Evolutionary conservation across 352 stramenopile species (phyloP).

Genomic region (Phytophthora aleatoria): DNA sequence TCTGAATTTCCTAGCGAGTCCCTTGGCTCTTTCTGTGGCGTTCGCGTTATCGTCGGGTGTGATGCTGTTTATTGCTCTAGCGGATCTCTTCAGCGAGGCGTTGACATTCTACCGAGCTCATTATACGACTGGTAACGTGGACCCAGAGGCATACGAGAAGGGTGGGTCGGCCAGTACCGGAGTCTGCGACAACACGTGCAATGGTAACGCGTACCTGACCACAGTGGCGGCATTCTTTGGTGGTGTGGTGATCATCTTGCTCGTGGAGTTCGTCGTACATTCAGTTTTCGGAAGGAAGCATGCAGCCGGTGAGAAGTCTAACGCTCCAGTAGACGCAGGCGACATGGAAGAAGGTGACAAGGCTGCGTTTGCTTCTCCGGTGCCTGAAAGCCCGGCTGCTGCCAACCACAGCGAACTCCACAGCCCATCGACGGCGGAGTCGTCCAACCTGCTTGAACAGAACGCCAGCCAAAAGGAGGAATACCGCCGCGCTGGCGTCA

Average conservation of each 20-base stretch:
- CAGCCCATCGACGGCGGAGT: conserved; percentile 25
- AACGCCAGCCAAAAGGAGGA: conserved; percentile 39
- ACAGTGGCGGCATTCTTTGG: conserved; percentile 52
- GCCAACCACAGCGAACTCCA: conserved; percentile 13
- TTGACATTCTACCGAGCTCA: conserved; percentile 58
- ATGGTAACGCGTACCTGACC: conserved; percentile 57
- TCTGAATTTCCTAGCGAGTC: conserved; percentile 60
- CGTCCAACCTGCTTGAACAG: conserved; percentile 25
- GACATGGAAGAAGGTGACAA: conserved; percentile 27
- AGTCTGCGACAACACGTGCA: conserved; percentile 65
- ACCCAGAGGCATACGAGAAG: conserved; percentile 70
- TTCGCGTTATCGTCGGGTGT: conserved; percentile 74
- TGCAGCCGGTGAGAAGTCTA: conserved; percentile 11
- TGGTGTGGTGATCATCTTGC: conserved; percentile 60
- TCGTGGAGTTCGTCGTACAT: conserved; percentile 69
- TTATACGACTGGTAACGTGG: conserved; percentile 50
- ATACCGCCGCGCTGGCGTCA: conserved; percentile 86
- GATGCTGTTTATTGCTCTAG: conserved; percentile 72
- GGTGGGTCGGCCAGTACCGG: conserved; percentile 48
- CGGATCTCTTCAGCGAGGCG: conserved; percentile 56
- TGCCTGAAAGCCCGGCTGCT: conserved; percentile 9
- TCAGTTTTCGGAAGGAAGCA: conserved; percentile 34
- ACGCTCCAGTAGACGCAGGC: conserved; percentile 2
- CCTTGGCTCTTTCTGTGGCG: conserved; percentile 48
- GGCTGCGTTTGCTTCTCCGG: conserved; percentile 13